Evolutionary conservation across 140 eudicot species (phyloP), one percentile per base, ranked within the genome.

Genomic region (Bidens hawaiensis): DNA sequence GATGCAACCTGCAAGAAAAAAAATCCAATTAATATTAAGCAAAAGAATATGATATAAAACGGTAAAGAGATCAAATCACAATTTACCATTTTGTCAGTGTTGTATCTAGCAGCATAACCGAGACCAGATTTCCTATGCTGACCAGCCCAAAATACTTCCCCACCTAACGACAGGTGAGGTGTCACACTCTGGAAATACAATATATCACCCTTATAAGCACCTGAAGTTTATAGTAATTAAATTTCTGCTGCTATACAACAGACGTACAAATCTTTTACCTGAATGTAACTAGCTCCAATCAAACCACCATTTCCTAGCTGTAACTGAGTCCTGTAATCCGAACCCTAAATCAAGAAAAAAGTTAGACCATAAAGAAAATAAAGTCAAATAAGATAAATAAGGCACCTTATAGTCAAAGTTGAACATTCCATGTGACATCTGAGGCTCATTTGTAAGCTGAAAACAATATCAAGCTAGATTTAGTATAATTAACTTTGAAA

Each of bases 141-240:
- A 74, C 98, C 98, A 65, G 95, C 91, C 96, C 96, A 91, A 72
- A 91, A 91, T 17, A 91, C 88, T 79, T 91, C 98, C 63, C 95
- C 98, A 57, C 98, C 98, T 77, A 91, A 60, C 10, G 96, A 80
- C 19, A 91, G 54, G 83, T 79, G 79, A 4, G 87, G 95, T 0
- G 95, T 87, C 72, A 91, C 83, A 72, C 98, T 91, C 98, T 91
- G 93, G 72, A 77, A 60, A 21, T 26, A 71, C 16, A 71, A 56
- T 12, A 25, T 30, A 28, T 11, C 48, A 54, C 45, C 56, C 19
- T 12, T 23, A 31, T 4, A 42, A 11, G 41, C 65, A 25, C 24
- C 33, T 27, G 18, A 30, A 57, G 36, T 43, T 42, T 2, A 10
- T 25, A 38, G 26, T 23, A 56, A 40, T 27, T 28, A 19, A 17